These are phyloP conservation scores for Coniella lustricola DNA, from an alignment of 2,329 filamentous ascomycete species.

Conservation along the genomic window DNA sequence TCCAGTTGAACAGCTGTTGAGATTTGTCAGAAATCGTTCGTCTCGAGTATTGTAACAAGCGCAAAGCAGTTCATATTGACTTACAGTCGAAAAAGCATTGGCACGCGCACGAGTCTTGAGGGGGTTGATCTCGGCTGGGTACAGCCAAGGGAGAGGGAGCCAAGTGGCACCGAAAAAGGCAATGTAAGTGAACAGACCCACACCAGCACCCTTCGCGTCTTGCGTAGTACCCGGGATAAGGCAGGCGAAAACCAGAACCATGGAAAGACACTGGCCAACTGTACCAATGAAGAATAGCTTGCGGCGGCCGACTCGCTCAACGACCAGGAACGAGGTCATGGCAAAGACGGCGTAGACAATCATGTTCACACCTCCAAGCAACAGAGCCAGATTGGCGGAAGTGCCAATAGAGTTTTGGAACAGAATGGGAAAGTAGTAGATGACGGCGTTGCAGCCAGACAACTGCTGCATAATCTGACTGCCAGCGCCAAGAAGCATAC, in stretches of 20 bases:
- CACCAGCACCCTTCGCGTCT: conserved; percentile 60
- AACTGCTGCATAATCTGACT: conserved; percentile 24
- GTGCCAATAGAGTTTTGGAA: conserved; percentile 28
- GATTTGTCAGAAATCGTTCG: too few species aligned
- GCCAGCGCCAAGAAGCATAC: conserved; percentile 19
- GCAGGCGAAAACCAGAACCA: conserved; percentile 54
- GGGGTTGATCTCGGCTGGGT: conserved; percentile 48
- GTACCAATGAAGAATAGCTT: conserved; percentile 39
- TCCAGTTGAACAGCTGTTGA: conserved; percentile 58
- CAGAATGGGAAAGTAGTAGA: conserved; percentile 40
- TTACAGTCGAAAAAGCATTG: conserved; percentile 51
- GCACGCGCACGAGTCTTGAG: conserved; percentile 39
- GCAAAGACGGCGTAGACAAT: conserved; percentile 52
- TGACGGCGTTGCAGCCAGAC: conserved; percentile 37
- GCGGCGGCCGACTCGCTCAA: conserved; percentile 39
- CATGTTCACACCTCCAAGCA: conserved; percentile 44
- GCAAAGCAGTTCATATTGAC: too few species aligned
- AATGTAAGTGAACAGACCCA: conserved; percentile 63
- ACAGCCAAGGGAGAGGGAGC: conserved; percentile 56
- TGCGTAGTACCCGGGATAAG: conserved; percentile 59
- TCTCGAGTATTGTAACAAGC: too few species aligned
- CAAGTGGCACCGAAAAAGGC: conserved; percentile 61
- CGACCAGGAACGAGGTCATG: conserved; percentile 47
- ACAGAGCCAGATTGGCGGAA: conserved; percentile 32
- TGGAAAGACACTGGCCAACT: conserved; percentile 43